Conservation (phyloP, 2,329 filamentous ascomycete genomes). For the Annulohypoxylon truncatum region DNA sequence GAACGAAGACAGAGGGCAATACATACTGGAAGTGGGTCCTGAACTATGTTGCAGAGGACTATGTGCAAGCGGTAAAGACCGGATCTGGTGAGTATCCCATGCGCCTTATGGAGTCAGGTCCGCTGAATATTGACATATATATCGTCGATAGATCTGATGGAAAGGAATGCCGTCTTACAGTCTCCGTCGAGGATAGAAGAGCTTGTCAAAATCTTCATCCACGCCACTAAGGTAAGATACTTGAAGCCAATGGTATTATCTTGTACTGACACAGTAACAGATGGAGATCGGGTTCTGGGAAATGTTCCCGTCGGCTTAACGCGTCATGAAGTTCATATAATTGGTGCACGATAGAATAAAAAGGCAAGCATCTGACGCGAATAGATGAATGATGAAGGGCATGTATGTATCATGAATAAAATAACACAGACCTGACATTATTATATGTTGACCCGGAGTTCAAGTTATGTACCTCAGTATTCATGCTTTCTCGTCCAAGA, state of each 20-base stretch:
- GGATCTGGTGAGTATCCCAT: conserved; percentile 69
- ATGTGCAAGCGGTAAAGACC: conserved; percentile 75
- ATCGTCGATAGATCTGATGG: conserved; percentile 71
- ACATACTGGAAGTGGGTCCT: conserved; percentile 91
- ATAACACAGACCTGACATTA: background rate
- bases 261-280: conserved; percentile 49
- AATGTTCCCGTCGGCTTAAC: conserved; percentile 58
- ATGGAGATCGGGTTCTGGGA: conserved; percentile 68
- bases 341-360: background rate
- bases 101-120: background rate
- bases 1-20: conserved; percentile 73
- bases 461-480: background rate
- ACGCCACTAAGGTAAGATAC: conserved; percentile 79
- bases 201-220: conserved; percentile 84
- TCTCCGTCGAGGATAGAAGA: conserved; percentile 83
- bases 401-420: background rate
- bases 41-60: conserved; percentile 87
- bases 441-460: background rate
- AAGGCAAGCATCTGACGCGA: background rate
- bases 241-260: background rate
- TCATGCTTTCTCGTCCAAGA: background rate
- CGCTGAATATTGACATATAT: conserved; percentile 10
- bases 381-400: background rate
- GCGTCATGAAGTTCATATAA: background rate
- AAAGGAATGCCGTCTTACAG: conserved; percentile 77